Evolutionary conservation across 192 early-diverging fungal genomes (phyloP), one percentile per base, ranked within the genome.

Genomic region (Podila minutissima): DNA sequence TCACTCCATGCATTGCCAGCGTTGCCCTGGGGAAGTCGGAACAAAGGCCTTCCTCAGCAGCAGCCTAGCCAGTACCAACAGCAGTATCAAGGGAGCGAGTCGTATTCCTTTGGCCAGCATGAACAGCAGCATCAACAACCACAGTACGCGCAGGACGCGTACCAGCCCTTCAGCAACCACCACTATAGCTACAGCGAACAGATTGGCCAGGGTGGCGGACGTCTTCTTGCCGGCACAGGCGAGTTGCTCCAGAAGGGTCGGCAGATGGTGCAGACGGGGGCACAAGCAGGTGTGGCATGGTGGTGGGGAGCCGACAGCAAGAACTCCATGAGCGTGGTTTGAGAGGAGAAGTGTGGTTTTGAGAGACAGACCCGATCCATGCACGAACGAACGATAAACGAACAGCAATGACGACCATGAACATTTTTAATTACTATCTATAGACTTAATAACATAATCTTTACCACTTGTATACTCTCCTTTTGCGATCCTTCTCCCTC

Each of bases 271-370:
- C 33, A 72, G n/a, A 73, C 77, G 9, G 71, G 77, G 0, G 77
- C 73, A 2, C 77, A 81, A 29, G 77, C 62, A 10, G 77, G 77
- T 1, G 77, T 81, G 13, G 77, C 77, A 4, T 81, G 77, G 77
- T 81, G 77, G 77, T 73, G 71, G 77, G 77, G 73, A 28, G 64
- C 70, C 1, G 70, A 72, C 5, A 37, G 41, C 3, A 81, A 81
- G 66, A 81, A 73, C 49, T 53, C 77, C 13, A 41, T 81, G 11
- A 24, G 71, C 19, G 66, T 81, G 0, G 76, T 79, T 2, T 79
- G 53, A 61, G 64, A 15, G 29, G 12, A 50, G n/a, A n/a, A n/a
- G n/a, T n/a, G 48, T 17, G 4, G 29, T 20, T 29, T 35, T 29
- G n/a, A 63, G 58, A 59, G 11, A 29, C 33, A 7, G 11, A 60